Evolutionary conservation across 192 early-diverging fungal genomes (phyloP).

Genomic region (Anaeromyces robustus): DNA sequence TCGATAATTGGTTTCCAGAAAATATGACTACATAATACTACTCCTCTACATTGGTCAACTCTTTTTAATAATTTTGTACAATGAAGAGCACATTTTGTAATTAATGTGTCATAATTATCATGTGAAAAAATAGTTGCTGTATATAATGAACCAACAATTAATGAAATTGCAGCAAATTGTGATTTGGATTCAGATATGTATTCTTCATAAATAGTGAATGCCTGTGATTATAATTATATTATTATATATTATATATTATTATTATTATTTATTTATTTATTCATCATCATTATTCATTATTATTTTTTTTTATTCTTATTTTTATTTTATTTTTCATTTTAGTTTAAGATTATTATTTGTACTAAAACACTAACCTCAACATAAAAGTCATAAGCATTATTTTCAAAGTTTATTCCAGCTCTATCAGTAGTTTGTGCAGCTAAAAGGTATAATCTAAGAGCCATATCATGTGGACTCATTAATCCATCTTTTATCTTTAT

Average conservation of each 20-base stretch:
- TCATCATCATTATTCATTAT: too few species aligned
- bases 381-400: slow-evolving; percentile 94
- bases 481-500: slow-evolving; percentile 15
- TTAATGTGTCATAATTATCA: slow-evolving; percentile 92
- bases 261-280: too few species aligned
- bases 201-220: slow-evolving; percentile 94
- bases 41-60: slow-evolving; percentile 81
- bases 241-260: too few species aligned
- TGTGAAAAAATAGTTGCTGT: slow-evolving; percentile 62
- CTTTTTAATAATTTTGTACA: slow-evolving; percentile 82
- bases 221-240: too few species aligned
- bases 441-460: slow-evolving; percentile 70
- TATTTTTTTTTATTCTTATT: too few species aligned
- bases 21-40: slow-evolving; percentile 70
- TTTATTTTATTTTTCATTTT: too few species aligned
- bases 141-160: slow-evolving; percentile 74
- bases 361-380: slow-evolving; percentile 37
- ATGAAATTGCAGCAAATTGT: slow-evolving; percentile 77
- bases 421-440: slow-evolving; percentile 77
- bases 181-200: slow-evolving; percentile 80
- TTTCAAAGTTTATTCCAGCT: slow-evolving; percentile 54
- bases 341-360: too few species aligned
- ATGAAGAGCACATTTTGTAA: slow-evolving; percentile 79
- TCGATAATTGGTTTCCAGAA: slow-evolving; percentile 55
- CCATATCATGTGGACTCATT: slow-evolving; percentile 26